Percentiles rank a stretch among this genome's conserved stretches.
phyloP scores from a whole-genome alignment of 148 eudicot genomes.

The Amaranthus cruentus region DNA sequence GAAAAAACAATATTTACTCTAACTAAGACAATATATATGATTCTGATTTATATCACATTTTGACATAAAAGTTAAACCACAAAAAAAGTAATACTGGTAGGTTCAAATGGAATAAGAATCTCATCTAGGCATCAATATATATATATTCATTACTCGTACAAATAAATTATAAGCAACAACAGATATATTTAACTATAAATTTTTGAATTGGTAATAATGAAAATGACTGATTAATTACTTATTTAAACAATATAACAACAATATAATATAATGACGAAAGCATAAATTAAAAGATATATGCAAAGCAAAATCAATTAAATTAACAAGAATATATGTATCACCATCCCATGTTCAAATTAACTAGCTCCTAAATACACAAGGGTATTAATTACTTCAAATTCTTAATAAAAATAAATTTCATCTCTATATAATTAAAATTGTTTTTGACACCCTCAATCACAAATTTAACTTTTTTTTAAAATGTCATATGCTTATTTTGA shows the following conservation, averaged over 20 bases:
- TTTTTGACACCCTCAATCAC: background rate
- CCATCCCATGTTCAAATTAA: background rate
- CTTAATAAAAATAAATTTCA: background rate
- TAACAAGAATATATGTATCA: background rate
- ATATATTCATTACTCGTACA: background rate
- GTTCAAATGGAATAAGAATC: background rate
- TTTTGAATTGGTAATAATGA: too few species aligned
- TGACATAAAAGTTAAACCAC: background rate
- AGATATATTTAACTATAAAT: too few species aligned
- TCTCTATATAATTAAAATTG: conserved; percentile 3
- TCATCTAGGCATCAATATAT: background rate
- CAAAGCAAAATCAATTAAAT: background rate
- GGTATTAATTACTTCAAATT: background rate
- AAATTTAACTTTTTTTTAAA: background rate
- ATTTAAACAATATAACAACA: too few species aligned
- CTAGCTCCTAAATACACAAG: background rate
- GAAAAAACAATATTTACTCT: too few species aligned
- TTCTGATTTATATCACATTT: too few species aligned
- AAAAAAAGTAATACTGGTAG: background rate
- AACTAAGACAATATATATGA: too few species aligned
- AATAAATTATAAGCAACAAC: too few species aligned
- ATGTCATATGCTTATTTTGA: conserved; percentile 16
- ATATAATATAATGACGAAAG: too few species aligned
- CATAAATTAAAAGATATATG: background rate
- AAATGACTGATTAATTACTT: too few species aligned